These are phyloP conservation scores for Aureobasidium musti DNA, from an alignment of 2,329 filamentous ascomycete genomes.

Conservation along the genomic window DNA sequence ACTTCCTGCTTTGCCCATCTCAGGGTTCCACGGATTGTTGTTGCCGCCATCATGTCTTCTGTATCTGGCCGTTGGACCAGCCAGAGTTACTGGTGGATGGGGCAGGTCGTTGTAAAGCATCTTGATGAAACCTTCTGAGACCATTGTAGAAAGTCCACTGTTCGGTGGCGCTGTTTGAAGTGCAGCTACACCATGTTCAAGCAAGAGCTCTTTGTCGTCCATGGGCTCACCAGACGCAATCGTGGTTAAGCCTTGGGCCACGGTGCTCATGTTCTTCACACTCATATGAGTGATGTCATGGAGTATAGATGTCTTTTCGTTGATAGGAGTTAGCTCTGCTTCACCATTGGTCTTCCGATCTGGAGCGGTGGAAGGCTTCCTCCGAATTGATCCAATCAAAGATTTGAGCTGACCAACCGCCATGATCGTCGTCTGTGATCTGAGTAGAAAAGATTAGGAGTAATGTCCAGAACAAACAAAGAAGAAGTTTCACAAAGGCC, in stretches of 20 bases:
- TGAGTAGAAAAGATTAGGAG: background rate
- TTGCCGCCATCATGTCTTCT: constrained; percentile 49
- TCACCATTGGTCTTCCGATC: constrained; percentile 50
- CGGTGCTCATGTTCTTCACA: constrained; percentile 45
- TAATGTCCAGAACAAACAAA: background rate
- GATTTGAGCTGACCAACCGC: constrained; percentile 45
- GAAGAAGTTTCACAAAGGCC: background rate
- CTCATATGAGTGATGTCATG: constrained; percentile 47
- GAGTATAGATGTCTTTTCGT: constrained; percentile 46
- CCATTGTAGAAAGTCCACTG: constrained; percentile 52
- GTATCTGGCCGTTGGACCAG: constrained; percentile 51
- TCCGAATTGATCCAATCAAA: constrained; percentile 50
- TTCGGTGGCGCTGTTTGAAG: constrained; percentile 54
- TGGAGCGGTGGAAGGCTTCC: constrained; percentile 51
- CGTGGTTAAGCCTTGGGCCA: constrained; percentile 47
- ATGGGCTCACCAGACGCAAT: constrained; percentile 51
- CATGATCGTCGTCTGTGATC: constrained; percentile 30
- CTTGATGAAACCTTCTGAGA: constrained; percentile 55
- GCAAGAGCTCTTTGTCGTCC: constrained; percentile 51
- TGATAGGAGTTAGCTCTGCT: constrained; percentile 37
- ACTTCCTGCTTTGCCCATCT: constrained; percentile 56
- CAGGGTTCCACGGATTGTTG: constrained; percentile 54
- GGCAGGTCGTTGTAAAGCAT: constrained; percentile 58
- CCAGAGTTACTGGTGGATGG: constrained; percentile 52
- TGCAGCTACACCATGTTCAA: constrained; percentile 57